phyloP scores from a whole-genome alignment of 1,139 yeast genomes.

The Saccharomycopsis phalli region DNA sequence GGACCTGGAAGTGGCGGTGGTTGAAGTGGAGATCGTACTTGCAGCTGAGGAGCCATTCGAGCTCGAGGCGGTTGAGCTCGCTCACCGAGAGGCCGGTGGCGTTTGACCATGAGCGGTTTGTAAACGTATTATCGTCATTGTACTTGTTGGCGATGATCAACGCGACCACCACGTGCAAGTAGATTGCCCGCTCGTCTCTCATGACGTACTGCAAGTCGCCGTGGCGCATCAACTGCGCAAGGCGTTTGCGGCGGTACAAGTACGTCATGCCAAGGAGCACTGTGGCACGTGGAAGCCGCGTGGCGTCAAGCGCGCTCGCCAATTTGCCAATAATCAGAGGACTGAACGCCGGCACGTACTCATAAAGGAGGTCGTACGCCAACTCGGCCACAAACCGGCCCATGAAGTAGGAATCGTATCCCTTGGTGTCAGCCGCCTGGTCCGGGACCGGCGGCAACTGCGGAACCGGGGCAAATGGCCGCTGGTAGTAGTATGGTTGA shows the following conservation, averaged over 20 bases:
- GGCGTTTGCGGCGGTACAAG: slow-evolving; percentile 30
- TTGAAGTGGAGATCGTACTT: slow-evolving; percentile 19
- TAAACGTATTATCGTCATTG: slow-evolving; percentile 93
- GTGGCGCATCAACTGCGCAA: slow-evolving; percentile 13
- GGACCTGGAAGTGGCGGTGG: neutral
- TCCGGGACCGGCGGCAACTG: neutral
- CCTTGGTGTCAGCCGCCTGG: slow-evolving; percentile 37
- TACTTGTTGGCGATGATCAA: slow-evolving; percentile 85
- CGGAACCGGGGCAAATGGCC: neutral
- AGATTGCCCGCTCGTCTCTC: slow-evolving; percentile 37
- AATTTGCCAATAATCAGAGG: slow-evolving; percentile 52
- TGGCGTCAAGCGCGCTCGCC: slow-evolving; percentile 71
- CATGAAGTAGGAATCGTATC: slow-evolving; percentile 66
- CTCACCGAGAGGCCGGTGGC: slow-evolving; percentile 73
- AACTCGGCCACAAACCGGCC: slow-evolving; percentile 64
- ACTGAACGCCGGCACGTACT: slow-evolving; percentile 26
- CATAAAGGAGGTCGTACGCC: slow-evolving; percentile 52
- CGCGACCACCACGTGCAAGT: slow-evolving; percentile 57
- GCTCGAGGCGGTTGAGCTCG: slow-evolving; percentile 59
- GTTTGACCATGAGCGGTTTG: slow-evolving; percentile 90
- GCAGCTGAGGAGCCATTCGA: slow-evolving; percentile 52
- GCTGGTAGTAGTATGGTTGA: neutral
- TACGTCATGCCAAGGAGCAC: slow-evolving; percentile 73
- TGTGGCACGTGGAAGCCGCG: slow-evolving; percentile 78
- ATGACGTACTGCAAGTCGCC: slow-evolving; percentile 24